Conservation (phyloP, 768 basidiomycete species). For the Clitopilus passeckerianus region DNA sequence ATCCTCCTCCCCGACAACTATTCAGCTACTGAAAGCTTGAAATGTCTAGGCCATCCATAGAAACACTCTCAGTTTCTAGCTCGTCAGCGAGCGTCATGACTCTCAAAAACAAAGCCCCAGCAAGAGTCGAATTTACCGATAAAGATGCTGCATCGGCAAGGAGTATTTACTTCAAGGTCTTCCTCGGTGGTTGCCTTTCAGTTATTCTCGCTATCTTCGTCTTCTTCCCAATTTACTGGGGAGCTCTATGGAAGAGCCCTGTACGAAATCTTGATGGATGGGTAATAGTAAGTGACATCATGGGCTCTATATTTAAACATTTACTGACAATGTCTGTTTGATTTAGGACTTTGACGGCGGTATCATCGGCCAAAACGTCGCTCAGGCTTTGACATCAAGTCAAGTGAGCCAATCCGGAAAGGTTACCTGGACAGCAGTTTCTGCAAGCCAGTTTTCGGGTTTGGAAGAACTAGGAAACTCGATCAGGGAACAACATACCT, state of each 20-base stretch:
- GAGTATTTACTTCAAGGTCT: conserved; percentile 9
- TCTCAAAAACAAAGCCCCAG: not conserved
- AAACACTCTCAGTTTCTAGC: not conserved
- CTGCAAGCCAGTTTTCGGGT: conserved; percentile 38
- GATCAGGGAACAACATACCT: conserved; percentile 42
- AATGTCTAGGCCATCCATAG: not conserved
- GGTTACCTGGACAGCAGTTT: conserved; percentile 28
- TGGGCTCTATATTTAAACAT: not conserved
- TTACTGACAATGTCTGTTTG: not conserved
- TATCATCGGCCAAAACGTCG: conserved; percentile 39
- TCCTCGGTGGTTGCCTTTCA: conserved; percentile 9
- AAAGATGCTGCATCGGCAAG: conserved; percentile 4
- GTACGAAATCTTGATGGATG: conserved; percentile 39
- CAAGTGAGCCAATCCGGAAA: conserved; percentile 2
- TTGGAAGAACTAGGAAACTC: conserved; percentile 32
- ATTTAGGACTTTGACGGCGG: conserved; percentile 54
- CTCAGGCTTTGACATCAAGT: conserved; percentile 29
- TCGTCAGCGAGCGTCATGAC: not conserved
- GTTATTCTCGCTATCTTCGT: conserved; percentile 28
- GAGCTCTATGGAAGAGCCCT: conserved; percentile 35
- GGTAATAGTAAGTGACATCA: conserved; percentile 36
- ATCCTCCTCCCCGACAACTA: not conserved
- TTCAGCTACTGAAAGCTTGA: not conserved
- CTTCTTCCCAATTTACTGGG: conserved; percentile 50
- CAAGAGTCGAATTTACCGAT: not conserved